These are phyloP conservation scores for Cadophora sp. DNA, from an alignment of 2,329 filamentous ascomycete genomes.

Conservation along the genomic window DNA sequence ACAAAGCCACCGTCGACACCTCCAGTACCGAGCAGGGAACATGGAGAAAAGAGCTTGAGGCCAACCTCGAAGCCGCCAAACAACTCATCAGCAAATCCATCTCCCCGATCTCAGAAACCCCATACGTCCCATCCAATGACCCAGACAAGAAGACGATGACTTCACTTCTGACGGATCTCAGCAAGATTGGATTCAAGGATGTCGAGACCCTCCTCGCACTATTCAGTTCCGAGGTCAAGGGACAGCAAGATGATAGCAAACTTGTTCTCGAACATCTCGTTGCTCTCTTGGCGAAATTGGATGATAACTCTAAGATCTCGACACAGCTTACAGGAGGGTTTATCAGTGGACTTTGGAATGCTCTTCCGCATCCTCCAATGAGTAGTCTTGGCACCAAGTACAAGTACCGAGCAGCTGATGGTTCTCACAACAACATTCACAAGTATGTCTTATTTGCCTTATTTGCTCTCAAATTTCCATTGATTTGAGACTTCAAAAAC, in stretches of 20 bases:
- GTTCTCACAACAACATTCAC: conserved; percentile 73
- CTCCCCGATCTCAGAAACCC: conserved; percentile 48
- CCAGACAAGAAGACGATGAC: conserved; percentile 41
- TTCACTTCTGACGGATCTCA: conserved; percentile 52
- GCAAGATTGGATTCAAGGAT: conserved; percentile 52
- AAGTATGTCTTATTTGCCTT: conserved; percentile 42
- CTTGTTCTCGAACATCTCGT: conserved; percentile 80
- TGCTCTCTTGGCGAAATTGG: conserved; percentile 41
- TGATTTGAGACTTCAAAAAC: background rate
- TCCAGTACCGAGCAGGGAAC: conserved; percentile 31
- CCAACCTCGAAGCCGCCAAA: conserved; percentile 48
- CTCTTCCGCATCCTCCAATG: conserved; percentile 74
- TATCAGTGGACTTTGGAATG: conserved; percentile 73
- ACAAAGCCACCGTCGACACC: conserved; percentile 26
- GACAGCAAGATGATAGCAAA: conserved; percentile 74
- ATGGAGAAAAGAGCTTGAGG: conserved; percentile 45
- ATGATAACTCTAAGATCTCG: conserved; percentile 39
- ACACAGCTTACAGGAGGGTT: conserved; percentile 67
- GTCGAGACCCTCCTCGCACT: conserved; percentile 67
- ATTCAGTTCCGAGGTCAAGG: conserved; percentile 67
- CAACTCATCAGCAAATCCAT: conserved; percentile 50
- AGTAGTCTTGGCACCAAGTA: conserved; percentile 68
- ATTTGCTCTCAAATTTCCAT: background rate
- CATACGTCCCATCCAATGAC: conserved; percentile 47
- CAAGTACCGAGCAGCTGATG: conserved; percentile 72